Conservation (phyloP, 164 flowering plant genomes). For the Chloranthus sessilifolius region DNA sequence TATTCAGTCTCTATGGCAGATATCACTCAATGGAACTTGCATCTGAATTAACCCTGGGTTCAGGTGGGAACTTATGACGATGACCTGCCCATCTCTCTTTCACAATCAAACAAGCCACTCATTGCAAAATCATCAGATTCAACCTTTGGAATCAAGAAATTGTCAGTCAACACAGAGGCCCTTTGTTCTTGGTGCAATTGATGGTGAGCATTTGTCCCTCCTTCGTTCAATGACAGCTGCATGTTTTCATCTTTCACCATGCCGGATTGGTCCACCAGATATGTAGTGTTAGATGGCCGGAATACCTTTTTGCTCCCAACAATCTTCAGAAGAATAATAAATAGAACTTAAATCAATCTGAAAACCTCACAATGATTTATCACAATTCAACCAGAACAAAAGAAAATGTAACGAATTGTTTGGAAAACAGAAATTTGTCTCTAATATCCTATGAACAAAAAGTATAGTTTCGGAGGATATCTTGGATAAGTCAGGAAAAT, state of each 20-base stretch:
- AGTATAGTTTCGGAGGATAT: not conserved
- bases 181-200: slow-evolving; percentile 4
- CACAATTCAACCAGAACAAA: not conserved
- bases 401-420: not conserved
- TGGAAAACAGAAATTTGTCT: not conserved
- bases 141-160: slow-evolving; percentile 1
- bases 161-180: not conserved
- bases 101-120: slow-evolving; percentile 1
- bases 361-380: not conserved
- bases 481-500: not conserved
- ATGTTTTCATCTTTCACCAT: not conserved
- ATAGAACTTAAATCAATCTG: not conserved
- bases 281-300: slow-evolving; percentile 2
- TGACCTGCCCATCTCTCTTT: slow-evolving; percentile 4
- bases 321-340: slow-evolving; percentile 16
- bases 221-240: not conserved
- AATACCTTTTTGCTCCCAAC: slow-evolving; percentile 19
- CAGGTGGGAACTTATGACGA: slow-evolving; percentile 5
- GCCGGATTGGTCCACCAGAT: slow-evolving; percentile 3
- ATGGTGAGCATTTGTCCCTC: not conserved
- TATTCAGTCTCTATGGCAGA: not conserved
- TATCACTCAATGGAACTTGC: not conserved
- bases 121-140: slow-evolving; percentile 2
- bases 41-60: not conserved
- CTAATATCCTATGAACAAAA: not conserved